phyloP scores from a whole-genome alignment of 2,329 filamentous ascomycete genomes.

The Drechslera avenae region DNA sequence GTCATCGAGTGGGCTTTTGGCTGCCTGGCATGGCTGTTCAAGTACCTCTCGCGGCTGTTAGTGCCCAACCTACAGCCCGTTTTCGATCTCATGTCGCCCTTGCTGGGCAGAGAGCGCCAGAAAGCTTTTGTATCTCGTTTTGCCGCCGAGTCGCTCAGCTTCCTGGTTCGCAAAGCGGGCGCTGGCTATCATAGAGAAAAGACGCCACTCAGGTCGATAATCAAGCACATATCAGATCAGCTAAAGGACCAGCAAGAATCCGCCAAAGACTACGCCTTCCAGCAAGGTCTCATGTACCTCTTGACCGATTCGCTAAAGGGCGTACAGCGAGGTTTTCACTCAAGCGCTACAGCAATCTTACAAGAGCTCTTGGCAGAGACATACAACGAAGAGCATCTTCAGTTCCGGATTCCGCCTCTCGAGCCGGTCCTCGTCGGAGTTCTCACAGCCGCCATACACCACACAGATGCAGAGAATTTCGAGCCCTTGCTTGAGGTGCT shows the following conservation, averaged over 20 bases:
- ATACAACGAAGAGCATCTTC: conserved; percentile 27
- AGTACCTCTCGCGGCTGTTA: conserved; percentile 87
- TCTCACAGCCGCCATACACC: conserved; percentile 80
- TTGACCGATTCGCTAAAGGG: conserved; percentile 80
- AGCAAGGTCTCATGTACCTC: conserved; percentile 88
- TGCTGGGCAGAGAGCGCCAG: conserved; percentile 81
- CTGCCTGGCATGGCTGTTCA: conserved; percentile 93
- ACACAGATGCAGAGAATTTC: conserved; percentile 77
- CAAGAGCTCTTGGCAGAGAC: conserved; percentile 54
- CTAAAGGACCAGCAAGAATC: conserved; percentile 61
- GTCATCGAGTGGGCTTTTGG: conserved; percentile 99
- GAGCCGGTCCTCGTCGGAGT: conserved; percentile 74
- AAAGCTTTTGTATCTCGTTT: conserved; percentile 89
- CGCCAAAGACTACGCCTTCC: conserved; percentile 70
- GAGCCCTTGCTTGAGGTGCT: conserved; percentile 68
- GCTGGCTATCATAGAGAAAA: conserved; percentile 74
- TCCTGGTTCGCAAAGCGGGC: conserved; percentile 87
- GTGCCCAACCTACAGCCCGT: conserved; percentile 85
- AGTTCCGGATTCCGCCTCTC: conserved; percentile 56
- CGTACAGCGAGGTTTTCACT: conserved; percentile 63
- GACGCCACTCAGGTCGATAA: conserved; percentile 70
- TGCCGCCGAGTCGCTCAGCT: conserved; percentile 92
- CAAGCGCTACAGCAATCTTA: conserved; percentile 60
- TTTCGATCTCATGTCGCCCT: conserved; percentile 78
- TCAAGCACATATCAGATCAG: conserved; percentile 74